Conservation (phyloP, 2,329 filamentous ascomycete species). For the Westerdykella sp. region DNA sequence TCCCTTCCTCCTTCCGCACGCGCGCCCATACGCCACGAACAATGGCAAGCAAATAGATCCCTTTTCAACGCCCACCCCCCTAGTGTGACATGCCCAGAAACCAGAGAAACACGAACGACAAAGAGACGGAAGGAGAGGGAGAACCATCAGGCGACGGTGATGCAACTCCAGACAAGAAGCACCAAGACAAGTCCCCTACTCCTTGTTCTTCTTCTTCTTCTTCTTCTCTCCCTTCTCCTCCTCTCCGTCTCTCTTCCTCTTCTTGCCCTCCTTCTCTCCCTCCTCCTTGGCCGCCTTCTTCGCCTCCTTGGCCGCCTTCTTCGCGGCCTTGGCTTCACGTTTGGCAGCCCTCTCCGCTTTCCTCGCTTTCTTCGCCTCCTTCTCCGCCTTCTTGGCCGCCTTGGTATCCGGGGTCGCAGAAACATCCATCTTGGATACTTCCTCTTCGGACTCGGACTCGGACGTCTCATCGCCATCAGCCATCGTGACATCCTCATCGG, state of each 20-base stretch:
- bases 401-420: constrained; percentile 29
- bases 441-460: constrained; percentile 30
- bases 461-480: constrained; percentile 33
- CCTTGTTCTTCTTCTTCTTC: constrained; percentile 55
- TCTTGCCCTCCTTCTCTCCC: constrained; percentile 52
- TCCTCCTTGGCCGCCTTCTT: constrained; percentile 44
- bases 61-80: no score
- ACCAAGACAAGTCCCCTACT: constrained; percentile 16
- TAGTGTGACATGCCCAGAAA: neutral
- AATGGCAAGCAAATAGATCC: no score
- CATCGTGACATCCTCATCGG: constrained; percentile 40
- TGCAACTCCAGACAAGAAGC: neutral
- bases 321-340: constrained; percentile 44
- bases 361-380: constrained; percentile 42
- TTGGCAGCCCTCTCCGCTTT: constrained; percentile 36
- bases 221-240: constrained; percentile 58
- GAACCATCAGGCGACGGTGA: no score
- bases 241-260: constrained; percentile 44
- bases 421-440: constrained; percentile 16
- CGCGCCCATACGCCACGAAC: no score
- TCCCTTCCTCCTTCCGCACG: no score
- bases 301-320: constrained; percentile 47
- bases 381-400: constrained; percentile 37
- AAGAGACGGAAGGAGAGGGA: neutral
- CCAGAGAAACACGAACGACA: neutral